Evolutionary conservation across 2,329 filamentous ascomycete genomes (phyloP), one percentile per base, ranked within the genome.

Genomic region (Davidsoniella neocaledoniae): DNA sequence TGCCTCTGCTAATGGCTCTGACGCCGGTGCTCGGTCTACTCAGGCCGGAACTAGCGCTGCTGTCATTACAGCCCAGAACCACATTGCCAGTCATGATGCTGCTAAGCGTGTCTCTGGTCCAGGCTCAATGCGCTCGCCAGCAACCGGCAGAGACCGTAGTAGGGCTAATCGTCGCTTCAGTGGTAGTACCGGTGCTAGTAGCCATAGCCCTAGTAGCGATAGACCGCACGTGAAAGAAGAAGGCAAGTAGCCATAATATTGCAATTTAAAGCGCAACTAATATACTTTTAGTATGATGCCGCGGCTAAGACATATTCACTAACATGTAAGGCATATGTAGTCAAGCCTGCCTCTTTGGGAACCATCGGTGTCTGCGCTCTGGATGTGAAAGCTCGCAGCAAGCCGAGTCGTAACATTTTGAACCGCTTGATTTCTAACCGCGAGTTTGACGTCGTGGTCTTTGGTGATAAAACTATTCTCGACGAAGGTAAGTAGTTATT

Each of bases 381-480:
- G 52, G 91, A 98, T 66, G 77, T 90, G 57, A 98, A 98, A 68
- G 91, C 91, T 36, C 77, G 91, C 59, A 95, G 88, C 71, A 96
- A 96, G 65, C 91, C 91, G 1, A 95, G 90, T 61, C 77, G 93
- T 56, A 96, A 94, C 60, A 98, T 98, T 57, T 68, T 98, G 53
- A 96, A 94, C 60, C 79, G 88, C 46, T 72, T 98, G 17, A 90
- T 95, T 56, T 79, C 84, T 33, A 88, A 93, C 56, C 78, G 81
- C 46, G 90, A 96, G 58, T 96, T 98, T 60, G 90, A 98, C 59
- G 88, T 96, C 21, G 82, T 94, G 54, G 90, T 98, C 10, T 98
- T 98, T 68, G 93, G 91, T 44, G 91, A 98, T 68, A 98, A 98
- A 66, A 90, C 95, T 41, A 98, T 98, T 57, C 72, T 98, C 36